Evolutionary conservation across 768 basidiomycete species (phyloP).

Genomic region (Leccinum barrowsii): DNA sequence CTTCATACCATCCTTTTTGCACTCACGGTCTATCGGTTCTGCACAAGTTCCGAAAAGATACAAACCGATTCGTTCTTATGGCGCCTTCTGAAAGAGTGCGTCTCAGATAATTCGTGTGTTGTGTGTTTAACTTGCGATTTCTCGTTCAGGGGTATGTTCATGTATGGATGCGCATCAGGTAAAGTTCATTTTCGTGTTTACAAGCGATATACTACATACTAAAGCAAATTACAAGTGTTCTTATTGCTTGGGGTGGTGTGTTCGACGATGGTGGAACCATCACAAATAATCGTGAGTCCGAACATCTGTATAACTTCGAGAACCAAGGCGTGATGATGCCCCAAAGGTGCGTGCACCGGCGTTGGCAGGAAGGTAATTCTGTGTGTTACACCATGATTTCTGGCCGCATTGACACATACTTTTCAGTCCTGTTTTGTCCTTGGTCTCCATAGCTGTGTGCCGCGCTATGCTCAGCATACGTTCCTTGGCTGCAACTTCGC

Average conservation of each 20-base stretch:
- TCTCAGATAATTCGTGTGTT: background rate
- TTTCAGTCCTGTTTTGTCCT: constrained; percentile 5
- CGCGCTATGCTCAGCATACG: constrained; percentile 39
- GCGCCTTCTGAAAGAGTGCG: constrained; percentile 20
- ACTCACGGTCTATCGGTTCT: constrained; percentile 13
- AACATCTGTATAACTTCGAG: background rate
- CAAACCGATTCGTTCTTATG: constrained; percentile 8
- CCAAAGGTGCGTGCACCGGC: constrained; percentile 3
- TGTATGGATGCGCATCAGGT: constrained; percentile 10
- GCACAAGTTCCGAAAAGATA: constrained; percentile 8
- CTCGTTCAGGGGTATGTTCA: constrained; percentile 11
- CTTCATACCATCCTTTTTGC: constrained; percentile 13
- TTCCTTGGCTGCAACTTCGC: constrained; percentile 39
- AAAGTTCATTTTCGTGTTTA: background rate
- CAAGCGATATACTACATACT: background rate
- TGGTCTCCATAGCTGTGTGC: constrained; percentile 28
- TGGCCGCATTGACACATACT: background rate
- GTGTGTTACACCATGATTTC: background rate
- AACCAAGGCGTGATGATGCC: background rate
- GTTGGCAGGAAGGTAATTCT: constrained; percentile 1
- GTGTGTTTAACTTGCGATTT: background rate
- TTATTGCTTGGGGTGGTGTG: constrained; percentile 2
- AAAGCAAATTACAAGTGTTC: background rate
- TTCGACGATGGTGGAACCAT: constrained; percentile 10
- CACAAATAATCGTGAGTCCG: constrained; percentile 2